A percentile compares a stretch with the other conserved stretches of the same genome.
Evolutionary conservation across 2,329 filamentous ascomycete genomes (phyloP).

Genomic region (Cytospora piceicola): DNA sequence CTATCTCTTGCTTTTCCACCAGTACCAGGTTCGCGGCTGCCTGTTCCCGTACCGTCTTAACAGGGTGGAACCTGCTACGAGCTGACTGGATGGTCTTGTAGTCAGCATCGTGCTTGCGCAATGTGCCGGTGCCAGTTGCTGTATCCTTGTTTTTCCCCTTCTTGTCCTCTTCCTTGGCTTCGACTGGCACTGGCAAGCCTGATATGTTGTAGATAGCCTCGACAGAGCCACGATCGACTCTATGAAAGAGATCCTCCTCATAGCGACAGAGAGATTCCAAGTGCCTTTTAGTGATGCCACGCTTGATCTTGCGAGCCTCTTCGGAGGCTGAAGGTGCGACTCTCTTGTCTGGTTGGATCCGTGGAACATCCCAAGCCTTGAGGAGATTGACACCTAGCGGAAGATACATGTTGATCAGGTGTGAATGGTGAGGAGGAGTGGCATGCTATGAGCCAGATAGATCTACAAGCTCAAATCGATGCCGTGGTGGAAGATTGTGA

Average conservation of each 20-base stretch:
- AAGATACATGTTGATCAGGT: constrained; percentile 3
- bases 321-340: constrained; percentile 3
- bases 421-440: too few species aligned
- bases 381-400: constrained; percentile 8
- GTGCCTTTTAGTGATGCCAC: constrained; percentile 5
- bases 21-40: background rate
- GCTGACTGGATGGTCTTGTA: background rate
- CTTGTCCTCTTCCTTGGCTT: background rate
- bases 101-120: background rate
- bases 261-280: constrained; percentile 3
- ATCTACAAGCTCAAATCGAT: background rate
- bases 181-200: background rate
- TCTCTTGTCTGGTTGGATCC: background rate
- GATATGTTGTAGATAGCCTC: background rate
- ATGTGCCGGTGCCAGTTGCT: background rate
- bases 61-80: background rate
- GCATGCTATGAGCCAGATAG: background rate
- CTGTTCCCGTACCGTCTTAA: background rate
- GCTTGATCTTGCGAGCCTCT: constrained; percentile 11
- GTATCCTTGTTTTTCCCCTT: background rate
- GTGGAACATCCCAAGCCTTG: constrained; percentile 4
- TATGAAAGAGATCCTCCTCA: background rate
- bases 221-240: background rate
- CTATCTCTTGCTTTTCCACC: background rate
- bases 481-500: background rate